A percentile compares a stretch with the other conserved stretches of the same genome.
Evolutionary conservation across 306 rosid genomes (phyloP).

Genomic region (Castanea sativa): DNA sequence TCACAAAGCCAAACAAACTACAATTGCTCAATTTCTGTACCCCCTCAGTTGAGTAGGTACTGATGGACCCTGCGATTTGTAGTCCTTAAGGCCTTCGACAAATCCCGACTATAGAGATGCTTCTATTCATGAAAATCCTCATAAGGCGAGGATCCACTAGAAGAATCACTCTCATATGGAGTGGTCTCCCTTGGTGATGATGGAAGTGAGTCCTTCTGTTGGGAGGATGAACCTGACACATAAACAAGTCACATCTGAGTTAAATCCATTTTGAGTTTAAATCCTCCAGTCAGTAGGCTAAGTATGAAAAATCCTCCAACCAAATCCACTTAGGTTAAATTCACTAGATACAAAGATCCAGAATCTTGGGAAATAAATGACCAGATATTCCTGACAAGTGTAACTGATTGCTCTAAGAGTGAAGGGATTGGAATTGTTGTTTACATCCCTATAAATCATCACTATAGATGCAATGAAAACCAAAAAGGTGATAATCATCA

Average conservation of each 20-base stretch:
- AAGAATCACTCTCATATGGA: constrained; percentile 79
- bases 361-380: not conserved
- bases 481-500: not conserved
- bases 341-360: not conserved
- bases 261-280: constrained; percentile 10
- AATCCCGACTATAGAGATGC: constrained; percentile 9
- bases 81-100: constrained; percentile 8
- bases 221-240: constrained; percentile 75
- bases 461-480: too few relatives aligned
- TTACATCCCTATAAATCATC: not conserved
- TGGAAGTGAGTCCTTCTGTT: constrained; percentile 77
- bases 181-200: constrained; percentile 82
- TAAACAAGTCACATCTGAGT: not conserved
- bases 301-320: not conserved
- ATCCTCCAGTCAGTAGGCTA: constrained; percentile 4
- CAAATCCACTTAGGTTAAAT: not conserved
- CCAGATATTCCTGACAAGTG: not conserved
- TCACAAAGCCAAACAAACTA: not conserved
- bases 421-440: not conserved
- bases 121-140: constrained; percentile 82
- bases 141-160: constrained; percentile 83
- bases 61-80: not conserved
- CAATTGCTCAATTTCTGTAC: not conserved
- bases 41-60: constrained; percentile 13
- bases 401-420: not conserved